These are phyloP conservation scores for Lagerstroemia speciosa DNA, from an alignment of 345 rosid genomes.

Conservation along the genomic window DNA sequence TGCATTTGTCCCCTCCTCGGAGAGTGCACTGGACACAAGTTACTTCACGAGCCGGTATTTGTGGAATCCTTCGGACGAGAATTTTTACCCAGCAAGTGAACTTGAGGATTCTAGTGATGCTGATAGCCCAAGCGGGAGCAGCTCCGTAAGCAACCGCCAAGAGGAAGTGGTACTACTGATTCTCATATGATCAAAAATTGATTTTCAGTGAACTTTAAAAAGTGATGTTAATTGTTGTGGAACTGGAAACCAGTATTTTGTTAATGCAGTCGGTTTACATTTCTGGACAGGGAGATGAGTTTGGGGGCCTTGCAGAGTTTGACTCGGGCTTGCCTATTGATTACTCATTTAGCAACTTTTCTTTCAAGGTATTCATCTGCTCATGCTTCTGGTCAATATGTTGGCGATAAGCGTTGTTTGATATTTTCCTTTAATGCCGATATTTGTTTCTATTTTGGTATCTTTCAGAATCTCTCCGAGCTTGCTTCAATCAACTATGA, in stretches of 20 bases:
- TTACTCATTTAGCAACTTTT: slow-evolving; percentile 96
- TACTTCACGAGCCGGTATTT: slow-evolving; percentile 96
- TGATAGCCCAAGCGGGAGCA: slow-evolving; percentile 88
- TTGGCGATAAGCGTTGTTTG: neutral
- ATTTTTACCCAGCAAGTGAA: slow-evolving; percentile 57
- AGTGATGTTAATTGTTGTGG: neutral
- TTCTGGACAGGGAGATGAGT: slow-evolving; percentile 68
- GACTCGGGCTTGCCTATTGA: slow-evolving; percentile 66
- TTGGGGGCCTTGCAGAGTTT: slow-evolving; percentile 59
- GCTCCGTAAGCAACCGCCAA: slow-evolving; percentile 69
- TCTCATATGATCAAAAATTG: neutral
- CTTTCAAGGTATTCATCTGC: slow-evolving; percentile 64
- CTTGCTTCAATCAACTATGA: slow-evolving; percentile 97
- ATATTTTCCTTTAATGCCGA: neutral
- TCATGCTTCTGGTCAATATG: neutral
- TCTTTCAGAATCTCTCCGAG: slow-evolving; percentile 80
- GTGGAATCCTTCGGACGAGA: slow-evolving; percentile 72
- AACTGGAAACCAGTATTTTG: neutral
- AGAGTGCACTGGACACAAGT: slow-evolving; percentile 92
- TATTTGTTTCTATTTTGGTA: neutral
- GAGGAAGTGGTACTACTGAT: slow-evolving; percentile 71
- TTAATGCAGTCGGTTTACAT: neutral
- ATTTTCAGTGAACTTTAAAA: neutral
- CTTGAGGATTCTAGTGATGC: slow-evolving; percentile 81
- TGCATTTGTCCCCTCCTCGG: slow-evolving; percentile 91